Evolutionary conservation across 768 basidiomycete species (phyloP).

Genomic region (Serpula lacrymans): DNA sequence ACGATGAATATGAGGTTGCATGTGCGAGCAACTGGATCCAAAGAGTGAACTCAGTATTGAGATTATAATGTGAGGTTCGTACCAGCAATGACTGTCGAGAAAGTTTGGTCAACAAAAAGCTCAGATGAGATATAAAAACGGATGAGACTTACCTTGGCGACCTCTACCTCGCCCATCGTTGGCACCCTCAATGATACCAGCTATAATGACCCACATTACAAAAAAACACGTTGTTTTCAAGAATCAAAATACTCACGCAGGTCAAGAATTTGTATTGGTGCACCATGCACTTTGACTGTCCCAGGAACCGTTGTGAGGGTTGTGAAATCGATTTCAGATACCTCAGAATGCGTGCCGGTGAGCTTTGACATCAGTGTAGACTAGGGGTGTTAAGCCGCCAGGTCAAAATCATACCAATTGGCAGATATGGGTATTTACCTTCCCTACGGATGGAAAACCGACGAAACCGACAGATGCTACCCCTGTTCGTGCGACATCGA

Average conservation of each 20-base stretch:
- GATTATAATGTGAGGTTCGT: conserved; percentile 21
- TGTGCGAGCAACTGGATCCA: conserved; percentile 80
- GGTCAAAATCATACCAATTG: conserved; percentile 5
- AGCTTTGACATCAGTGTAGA: conserved; percentile 93
- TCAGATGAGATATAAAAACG: conserved; percentile 16
- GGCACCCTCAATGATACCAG: conserved; percentile 98
- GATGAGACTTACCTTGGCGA: conserved; percentile 68
- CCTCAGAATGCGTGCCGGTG: conserved; percentile 95
- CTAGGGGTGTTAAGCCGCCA: conserved; percentile 35
- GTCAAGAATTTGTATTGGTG: conserved; percentile 93
- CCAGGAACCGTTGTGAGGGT: conserved; percentile 95
- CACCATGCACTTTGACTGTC: conserved; percentile 91
- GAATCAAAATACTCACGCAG: conserved; percentile 55
- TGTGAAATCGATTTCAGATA: conserved; percentile 96
- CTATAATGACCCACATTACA: conserved; percentile 33
- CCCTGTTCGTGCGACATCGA: conserved; percentile 98
- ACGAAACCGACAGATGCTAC: conserved; percentile 95
- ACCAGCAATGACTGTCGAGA: conserved; percentile 69
- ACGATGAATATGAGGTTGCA: conserved; percentile 99
- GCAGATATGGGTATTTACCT: conserved; percentile 41
- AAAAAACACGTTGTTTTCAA: conserved; percentile 1
- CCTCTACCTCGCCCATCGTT: conserved; percentile 95
- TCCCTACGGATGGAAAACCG: conserved; percentile 92
- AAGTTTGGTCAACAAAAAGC: conserved; percentile 10
- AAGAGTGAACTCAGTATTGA: conserved; percentile 9